A percentile compares a stretch with the other conserved stretches of the same genome.
Evolutionary conservation across 371 early-diverging fungal genomes (phyloP).

Genomic region (Capniomyces stellatus): DNA sequence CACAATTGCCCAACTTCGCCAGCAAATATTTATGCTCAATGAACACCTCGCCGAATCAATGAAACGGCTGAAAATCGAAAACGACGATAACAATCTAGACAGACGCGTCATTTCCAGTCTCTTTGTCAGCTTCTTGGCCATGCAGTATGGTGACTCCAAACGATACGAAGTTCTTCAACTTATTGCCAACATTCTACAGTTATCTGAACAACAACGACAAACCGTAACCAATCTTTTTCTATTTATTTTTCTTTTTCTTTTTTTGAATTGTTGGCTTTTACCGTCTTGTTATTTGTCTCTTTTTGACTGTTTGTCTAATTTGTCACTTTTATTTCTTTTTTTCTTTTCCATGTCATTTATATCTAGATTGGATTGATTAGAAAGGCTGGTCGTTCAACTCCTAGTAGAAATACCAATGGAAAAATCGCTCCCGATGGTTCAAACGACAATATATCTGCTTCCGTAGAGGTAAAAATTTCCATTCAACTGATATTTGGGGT

Average conservation of each 20-base stretch:
- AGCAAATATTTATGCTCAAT: constrained; percentile 31
- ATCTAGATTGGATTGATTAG: no score
- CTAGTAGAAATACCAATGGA: no score
- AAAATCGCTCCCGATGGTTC: no score
- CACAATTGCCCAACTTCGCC: constrained; percentile 5
- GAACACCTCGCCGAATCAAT: constrained; percentile 70
- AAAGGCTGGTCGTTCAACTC: no score
- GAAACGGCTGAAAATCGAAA: constrained; percentile 58
- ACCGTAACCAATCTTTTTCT: constrained; percentile 10
- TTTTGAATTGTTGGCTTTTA: neutral
- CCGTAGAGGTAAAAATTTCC: no score
- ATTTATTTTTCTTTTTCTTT: neutral
- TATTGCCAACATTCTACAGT: constrained; percentile 69
- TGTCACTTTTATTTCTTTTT: no score
- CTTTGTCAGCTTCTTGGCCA: constrained; percentile 60
- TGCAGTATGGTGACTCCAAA: constrained; percentile 72
- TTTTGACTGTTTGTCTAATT: no score
- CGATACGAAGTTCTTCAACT: constrained; percentile 73
- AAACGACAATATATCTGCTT: no score
- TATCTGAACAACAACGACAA: constrained; percentile 67
- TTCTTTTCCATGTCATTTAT: no score
- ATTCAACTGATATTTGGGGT: no score
- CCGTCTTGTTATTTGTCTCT: constrained; percentile 6
- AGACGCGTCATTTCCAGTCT: constrained; percentile 71
- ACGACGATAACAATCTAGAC: constrained; percentile 62